Evolutionary conservation across 805 yeast genomes (phyloP).

Genomic region (Blastobotrys peoriensis): DNA sequence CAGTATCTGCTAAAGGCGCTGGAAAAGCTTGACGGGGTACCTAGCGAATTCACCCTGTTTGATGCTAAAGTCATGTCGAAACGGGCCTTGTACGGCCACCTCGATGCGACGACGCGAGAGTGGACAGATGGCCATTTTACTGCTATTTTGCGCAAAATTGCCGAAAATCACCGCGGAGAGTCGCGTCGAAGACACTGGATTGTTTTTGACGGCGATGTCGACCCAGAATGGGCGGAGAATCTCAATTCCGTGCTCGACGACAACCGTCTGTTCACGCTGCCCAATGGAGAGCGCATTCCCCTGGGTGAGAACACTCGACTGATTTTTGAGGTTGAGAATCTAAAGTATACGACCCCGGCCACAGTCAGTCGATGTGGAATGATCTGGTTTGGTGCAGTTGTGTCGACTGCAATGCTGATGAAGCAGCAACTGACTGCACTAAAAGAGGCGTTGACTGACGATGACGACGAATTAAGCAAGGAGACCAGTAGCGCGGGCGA

Average conservation of each 20-base stretch:
- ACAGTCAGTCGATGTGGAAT: constrained; percentile 91
- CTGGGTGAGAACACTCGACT: constrained; percentile 60
- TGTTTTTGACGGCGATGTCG: constrained; percentile 87
- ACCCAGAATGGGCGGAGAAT: constrained; percentile 90
- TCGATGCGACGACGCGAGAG: constrained; percentile 75
- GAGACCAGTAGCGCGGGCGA: neutral
- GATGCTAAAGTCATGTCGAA: constrained; percentile 76
- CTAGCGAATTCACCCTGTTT: constrained; percentile 40
- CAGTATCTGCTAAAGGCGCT: constrained; percentile 43
- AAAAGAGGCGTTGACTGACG: constrained; percentile 13
- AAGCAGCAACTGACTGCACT: constrained; percentile 21
- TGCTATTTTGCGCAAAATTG: constrained; percentile 51
- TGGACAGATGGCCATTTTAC: constrained; percentile 91
- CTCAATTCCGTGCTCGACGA: constrained; percentile 89
- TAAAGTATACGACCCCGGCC: constrained; percentile 75
- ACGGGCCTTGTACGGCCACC: constrained; percentile 56
- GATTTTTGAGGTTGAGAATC: constrained; percentile 68
- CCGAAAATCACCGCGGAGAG: constrained; percentile 56
- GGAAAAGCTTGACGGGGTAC: constrained; percentile 31
- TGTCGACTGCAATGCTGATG: constrained; percentile 20
- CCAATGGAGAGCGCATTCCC: constrained; percentile 80
- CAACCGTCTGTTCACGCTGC: constrained; percentile 70
- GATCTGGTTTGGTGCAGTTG: constrained; percentile 55
- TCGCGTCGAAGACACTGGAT: constrained; percentile 56
- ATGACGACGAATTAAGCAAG: constrained; percentile 18